Evolutionary conservation across 306 rosid genomes (phyloP), one percentile per base, ranked within the genome.

Genomic region (Echinosophora koreensis): DNA sequence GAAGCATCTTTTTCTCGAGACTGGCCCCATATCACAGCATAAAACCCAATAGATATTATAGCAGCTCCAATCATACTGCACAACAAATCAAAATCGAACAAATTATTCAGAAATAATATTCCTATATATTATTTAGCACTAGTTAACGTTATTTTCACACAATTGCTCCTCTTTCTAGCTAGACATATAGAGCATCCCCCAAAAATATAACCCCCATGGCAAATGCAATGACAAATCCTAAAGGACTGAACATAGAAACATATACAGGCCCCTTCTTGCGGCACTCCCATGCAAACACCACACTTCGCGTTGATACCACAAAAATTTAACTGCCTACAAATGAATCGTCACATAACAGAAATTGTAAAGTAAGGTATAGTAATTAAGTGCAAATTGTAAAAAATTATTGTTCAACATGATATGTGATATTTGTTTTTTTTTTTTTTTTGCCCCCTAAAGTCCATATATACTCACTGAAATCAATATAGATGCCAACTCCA

Each of bases 11-110:
- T 57, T 77, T 72, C 27, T 83, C 87, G 79, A 7, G 81, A 58
- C 58, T 80, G 66, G 5, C 89, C 89, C 89, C 89, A 86, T 54
- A 83, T 56, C 59, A 83, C 87, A 22, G 60, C 85, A 70, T 83
- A 86, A 73, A 86, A 86, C 27, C 87, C 89, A 9, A 77, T 8
- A 4, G 80, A 82, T 27, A 82, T 76, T 66, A 76, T 42, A 5
- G n/a, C 71, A 9, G 57, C 78, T 60, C 89, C 89, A 13, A 80
- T 60, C 49, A 83, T 2, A 52, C 85, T 81, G 78, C 83, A 61
- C 15, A 16, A 11, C 12, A 14, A 65, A 30, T 17, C n/a, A 66
- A 49, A 57, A 49, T 34, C 42, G n/a, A 35, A 12, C 52, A 34
- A 9, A 6, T 52, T 51, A 34, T 32, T 35, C 9, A 5, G 6